These are phyloP conservation scores for Martiniozyma asiatica DNA, from an alignment of 1,139 yeast genomes.

Conservation along the genomic window DNA sequence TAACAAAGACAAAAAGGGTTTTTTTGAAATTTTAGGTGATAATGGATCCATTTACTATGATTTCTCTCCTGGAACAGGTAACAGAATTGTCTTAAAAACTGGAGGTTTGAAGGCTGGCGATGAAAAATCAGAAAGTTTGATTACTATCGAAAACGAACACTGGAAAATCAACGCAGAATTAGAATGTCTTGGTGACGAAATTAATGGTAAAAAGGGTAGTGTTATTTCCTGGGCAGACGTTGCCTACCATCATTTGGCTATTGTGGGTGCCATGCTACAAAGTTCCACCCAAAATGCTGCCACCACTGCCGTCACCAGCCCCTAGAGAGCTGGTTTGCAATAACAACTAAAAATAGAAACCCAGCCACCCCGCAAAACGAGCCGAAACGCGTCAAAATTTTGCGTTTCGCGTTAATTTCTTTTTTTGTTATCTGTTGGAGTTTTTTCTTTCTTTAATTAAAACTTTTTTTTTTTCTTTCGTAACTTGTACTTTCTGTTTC, in stretches of 20 bases:
- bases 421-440: too few species aligned
- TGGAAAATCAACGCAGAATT: slow-evolving; percentile 63
- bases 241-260: slow-evolving; percentile 87
- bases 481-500: too few species aligned
- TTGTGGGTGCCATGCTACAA: slow-evolving; percentile 72
- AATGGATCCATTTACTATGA: slow-evolving; percentile 63
- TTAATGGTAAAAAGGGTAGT: slow-evolving; percentile 47
- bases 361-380: too few species aligned
- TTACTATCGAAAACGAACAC: slow-evolving; percentile 34
- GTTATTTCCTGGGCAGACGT: slow-evolving; percentile 53
- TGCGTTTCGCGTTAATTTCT: too few species aligned
- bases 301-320: too few species aligned
- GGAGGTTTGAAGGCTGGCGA: slow-evolving; percentile 33
- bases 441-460: too few species aligned
- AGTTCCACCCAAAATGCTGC: too few species aligned
- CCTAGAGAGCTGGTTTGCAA: too few species aligned
- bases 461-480: too few species aligned
- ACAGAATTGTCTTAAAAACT: slow-evolving; percentile 29
- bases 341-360: too few species aligned
- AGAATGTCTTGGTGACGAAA: slow-evolving; percentile 61
- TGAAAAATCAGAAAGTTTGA: slow-evolving; percentile 33
- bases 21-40: slow-evolving; percentile 61
- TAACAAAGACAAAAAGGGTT: slow-evolving; percentile 57
- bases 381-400: too few species aligned
- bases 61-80: slow-evolving; percentile 44